Percentiles rank a stretch among this genome's conserved stretches.
Evolutionary conservation across 163 green algal species (phyloP).

Genomic region (Scenedesmus sp.): DNA sequence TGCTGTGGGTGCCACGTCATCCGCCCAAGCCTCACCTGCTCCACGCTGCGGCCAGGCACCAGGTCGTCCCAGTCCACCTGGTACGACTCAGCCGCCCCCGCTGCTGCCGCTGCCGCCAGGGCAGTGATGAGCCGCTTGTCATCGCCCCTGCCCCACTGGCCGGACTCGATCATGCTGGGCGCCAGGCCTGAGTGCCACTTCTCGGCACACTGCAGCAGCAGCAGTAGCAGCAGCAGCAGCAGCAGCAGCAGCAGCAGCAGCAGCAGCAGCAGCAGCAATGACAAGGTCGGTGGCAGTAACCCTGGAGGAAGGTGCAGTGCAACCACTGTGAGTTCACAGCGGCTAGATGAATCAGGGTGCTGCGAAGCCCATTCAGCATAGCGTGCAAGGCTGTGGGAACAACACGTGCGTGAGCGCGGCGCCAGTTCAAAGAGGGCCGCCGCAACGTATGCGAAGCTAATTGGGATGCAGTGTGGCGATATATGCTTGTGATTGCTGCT

Average conservation of each 20-base stretch:
- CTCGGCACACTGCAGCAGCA: slow-evolving; percentile 70
- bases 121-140: slow-evolving; percentile 77
- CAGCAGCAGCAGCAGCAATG: not conserved
- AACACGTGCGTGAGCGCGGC: too few species aligned
- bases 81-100: slow-evolving; percentile 62
- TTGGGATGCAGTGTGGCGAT: too few species aligned
- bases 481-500: too few species aligned
- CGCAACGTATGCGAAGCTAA: too few species aligned
- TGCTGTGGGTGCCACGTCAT: too few species aligned
- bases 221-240: not conserved
- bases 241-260: not conserved
- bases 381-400: too few species aligned
- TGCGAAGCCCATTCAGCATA: too few species aligned
- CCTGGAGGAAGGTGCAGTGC: too few species aligned
- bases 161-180: slow-evolving; percentile 73
- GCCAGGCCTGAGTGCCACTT: slow-evolving; percentile 82
- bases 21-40: slow-evolving; percentile 8
- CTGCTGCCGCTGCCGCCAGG: slow-evolving; percentile 48
- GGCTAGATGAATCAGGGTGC: too few species aligned
- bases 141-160: slow-evolving; percentile 79
- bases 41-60: slow-evolving; percentile 67
- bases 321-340: too few species aligned
- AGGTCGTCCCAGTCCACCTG: slow-evolving; percentile 76
- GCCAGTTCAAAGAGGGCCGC: too few species aligned
- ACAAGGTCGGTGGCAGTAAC: too few species aligned